Evolutionary conservation across 805 yeast genomes (phyloP), one percentile per base, ranked within the genome.

Genomic region (Metschnikowia cerradonensis): DNA sequence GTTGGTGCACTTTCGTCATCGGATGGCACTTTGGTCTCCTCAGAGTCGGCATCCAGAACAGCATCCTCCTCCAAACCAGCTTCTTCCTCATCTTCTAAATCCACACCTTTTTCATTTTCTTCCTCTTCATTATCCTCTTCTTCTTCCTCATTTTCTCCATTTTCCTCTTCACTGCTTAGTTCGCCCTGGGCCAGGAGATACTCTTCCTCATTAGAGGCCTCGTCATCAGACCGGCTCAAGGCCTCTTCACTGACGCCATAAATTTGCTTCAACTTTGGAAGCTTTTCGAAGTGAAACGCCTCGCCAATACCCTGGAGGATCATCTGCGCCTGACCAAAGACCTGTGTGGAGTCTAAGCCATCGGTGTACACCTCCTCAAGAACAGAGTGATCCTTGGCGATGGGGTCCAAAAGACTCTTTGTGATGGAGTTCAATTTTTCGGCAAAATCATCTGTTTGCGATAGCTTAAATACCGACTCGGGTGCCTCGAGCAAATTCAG

Each of bases 281-380:
- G 78, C 47, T 77, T 76, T 17, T 75, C 80, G 49, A 74, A 76
- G 63, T 88, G 63, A 34, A 90, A 67, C 40, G 77, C 75, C 44
- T 85, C 90, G 26, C 85, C 82, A 11, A 86, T 86, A 6, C 85
- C 86, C 52, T 90, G 97, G 36, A 90, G 72, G 17, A 92, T 84
- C 71, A 92, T 78, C 67, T 88, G 89, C 2, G 88, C 84, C 68
- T 92, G 98, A 50, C 92, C 96, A 90, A 92, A 92, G 0, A 94
- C 90, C 64, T 92, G 98, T 37, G 86, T 79, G 22, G 96, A 84
- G 65, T 88, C 96, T 49, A 92, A 73, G 0, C 97, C 98, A 45
- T 90, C 95, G 13, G 86, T 77, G 58, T 85, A 82, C 19, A 92
- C 77, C 63, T 88, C 90, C 66, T 90, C 96, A 19, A 92, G 73